Conservation (phyloP, 257 asterid genomes). For the Fraxinus excelsior region DNA sequence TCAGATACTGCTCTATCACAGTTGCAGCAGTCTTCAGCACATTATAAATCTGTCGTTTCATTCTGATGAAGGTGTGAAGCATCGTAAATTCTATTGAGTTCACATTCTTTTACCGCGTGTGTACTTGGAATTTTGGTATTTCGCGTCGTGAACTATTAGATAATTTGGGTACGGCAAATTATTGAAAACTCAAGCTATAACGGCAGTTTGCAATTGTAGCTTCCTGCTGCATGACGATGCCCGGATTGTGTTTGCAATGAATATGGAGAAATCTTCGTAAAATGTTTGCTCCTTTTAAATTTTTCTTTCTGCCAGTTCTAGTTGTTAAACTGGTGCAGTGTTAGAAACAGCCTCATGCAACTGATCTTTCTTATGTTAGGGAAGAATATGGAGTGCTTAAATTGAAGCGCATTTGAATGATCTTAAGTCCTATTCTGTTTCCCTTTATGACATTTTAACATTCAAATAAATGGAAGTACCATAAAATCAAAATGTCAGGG, state of each 20-base stretch:
- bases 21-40: constrained; percentile 40
- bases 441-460: too few species aligned
- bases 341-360: neutral
- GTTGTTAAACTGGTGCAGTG: neutral
- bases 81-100: constrained; percentile 15
- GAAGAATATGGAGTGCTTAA: too few species aligned
- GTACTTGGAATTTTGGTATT: neutral
- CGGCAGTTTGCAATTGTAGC: neutral
- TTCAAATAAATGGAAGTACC: too few species aligned
- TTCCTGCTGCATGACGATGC: neutral
- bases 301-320: neutral
- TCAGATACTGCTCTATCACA: constrained; percentile 59
- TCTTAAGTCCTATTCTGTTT: neutral
- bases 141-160: neutral
- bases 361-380: neutral
- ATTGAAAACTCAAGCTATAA: neutral
- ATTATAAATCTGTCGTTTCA: constrained; percentile 41
- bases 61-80: constrained; percentile 35
- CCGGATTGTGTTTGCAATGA: neutral
- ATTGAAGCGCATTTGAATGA: neutral
- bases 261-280: neutral
- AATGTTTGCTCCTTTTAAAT: neutral
- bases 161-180: neutral
- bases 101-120: constrained; percentile 11
- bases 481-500: too few species aligned